Base-by-base conservation (phyloP, 306 rosid genomes). In the Lathyrus aphaca region DNA sequence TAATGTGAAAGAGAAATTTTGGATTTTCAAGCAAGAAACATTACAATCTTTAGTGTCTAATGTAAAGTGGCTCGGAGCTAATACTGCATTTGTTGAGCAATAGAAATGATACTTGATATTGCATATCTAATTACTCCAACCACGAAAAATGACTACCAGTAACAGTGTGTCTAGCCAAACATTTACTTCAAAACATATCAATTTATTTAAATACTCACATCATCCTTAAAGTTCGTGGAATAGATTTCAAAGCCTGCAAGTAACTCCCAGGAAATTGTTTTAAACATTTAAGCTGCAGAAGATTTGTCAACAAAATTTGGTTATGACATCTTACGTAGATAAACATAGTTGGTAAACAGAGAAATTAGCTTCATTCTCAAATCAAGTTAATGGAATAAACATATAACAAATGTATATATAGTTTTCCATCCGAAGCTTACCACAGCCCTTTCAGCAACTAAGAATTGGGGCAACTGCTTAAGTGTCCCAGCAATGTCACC, bases 211-310 rank as follows among this genome's bases (percentile, higher is more conserved):
- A 55, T 35, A 80, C 95, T 87, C 83, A 94, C 99, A 94, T 88
- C 99, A 94, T 87, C 77, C 99, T 88, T 85, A 91, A 82, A 58
- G 99, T 94, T 82, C 99, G 80, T 18, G 99, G 99, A 80, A 94
- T 82, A 69, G 88, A 82, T 84, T 82, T 88, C 81, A 94, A 79
- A 66, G 97, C 96, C 82, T 87, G 99, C 86, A 89, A 70, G 78
- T 84, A 73, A 81, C 91, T 94, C 74, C 91, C 91, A 23, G 97
- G 95, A 72, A 86, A 86, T 79, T 83, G 89, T 83, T 85, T 87
- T 81, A 91, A 80, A 73, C 89, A 74, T 56, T 94, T 94, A 64
- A 94, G 84, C 99, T 94, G 90, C 69, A 85, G 54, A 55, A 77
- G 73, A 73, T 73, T 68, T 14, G 29, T 49, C 40, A 30, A 72